Conservation (phyloP, 768 basidiomycete species). For the Suillus hirtellus region DNA sequence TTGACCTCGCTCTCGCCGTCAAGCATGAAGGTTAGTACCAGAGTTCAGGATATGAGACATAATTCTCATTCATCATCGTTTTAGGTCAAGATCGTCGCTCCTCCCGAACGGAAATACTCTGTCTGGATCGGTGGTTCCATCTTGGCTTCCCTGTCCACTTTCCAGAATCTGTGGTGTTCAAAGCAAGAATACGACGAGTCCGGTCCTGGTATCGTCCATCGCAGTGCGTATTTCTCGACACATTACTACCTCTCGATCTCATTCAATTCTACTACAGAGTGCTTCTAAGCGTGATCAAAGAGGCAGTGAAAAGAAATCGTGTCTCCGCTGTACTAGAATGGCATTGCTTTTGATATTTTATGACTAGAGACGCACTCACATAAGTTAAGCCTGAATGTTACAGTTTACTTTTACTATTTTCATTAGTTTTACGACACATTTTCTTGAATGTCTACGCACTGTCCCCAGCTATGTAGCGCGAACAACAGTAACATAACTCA, state of each 20-base stretch:
- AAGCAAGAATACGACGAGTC: slow-evolving; percentile 92
- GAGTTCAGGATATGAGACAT: not conserved
- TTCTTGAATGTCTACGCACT: not conserved
- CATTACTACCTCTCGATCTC: not conserved
- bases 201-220: slow-evolving; percentile 78
- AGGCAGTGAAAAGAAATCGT: slow-evolving; percentile 24
- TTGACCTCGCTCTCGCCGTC: slow-evolving; percentile 75
- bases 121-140: slow-evolving; percentile 94
- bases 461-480: too few species aligned
- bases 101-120: slow-evolving; percentile 92
- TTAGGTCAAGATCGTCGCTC: slow-evolving; percentile 88
- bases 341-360: slow-evolving; percentile 16
- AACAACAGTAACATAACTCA: not conserved
- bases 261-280: slow-evolving; percentile 18
- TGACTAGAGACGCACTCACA: not conserved
- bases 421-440: not conserved
- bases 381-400: not conserved
- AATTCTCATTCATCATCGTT: slow-evolving; percentile 8
- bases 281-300: slow-evolving; percentile 24
- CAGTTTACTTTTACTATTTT: not conserved
- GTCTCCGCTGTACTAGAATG: slow-evolving; percentile 30
- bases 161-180: slow-evolving; percentile 96
- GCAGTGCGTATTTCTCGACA: slow-evolving; percentile 49
- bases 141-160: slow-evolving; percentile 86
- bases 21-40: slow-evolving; percentile 72